phyloP scores from a whole-genome alignment of 495 filamentous ascomycete species.

The Penicillium coprophilum region DNA sequence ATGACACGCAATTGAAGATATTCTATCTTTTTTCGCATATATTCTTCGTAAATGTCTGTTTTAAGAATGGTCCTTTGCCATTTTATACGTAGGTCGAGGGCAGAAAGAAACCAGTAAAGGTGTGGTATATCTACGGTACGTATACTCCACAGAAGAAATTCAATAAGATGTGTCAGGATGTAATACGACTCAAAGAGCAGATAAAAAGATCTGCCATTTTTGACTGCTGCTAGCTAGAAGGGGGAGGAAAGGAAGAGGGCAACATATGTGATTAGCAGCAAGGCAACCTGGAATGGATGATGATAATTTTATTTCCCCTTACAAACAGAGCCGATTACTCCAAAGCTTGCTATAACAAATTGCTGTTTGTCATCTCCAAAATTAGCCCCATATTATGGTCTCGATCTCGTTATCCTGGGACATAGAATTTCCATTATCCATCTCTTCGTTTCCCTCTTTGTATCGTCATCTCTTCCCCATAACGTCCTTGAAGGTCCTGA shows the following conservation, averaged over 20 bases:
- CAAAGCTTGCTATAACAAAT: neutral
- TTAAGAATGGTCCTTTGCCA: too few relatives aligned
- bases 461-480: slow-evolving; percentile 28
- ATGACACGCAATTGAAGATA: slow-evolving; percentile 4
- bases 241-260: neutral
- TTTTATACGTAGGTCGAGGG: too few relatives aligned
- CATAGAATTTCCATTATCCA: neutral
- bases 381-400: neutral
- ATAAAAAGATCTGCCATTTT: too few relatives aligned
- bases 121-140: too few relatives aligned
- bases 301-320: neutral
- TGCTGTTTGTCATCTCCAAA: neutral
- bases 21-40: neutral
- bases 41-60: too few relatives aligned
- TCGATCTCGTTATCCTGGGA: slow-evolving; percentile 2
- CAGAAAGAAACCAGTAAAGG: too few relatives aligned
- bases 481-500: slow-evolving; percentile 24
- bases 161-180: too few relatives aligned
- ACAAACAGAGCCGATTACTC: neutral
- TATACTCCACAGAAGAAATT: too few relatives aligned
- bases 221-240: too few relatives aligned
- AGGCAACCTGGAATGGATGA: neutral
- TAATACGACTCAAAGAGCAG: too few relatives aligned
- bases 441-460: slow-evolving; percentile 26
- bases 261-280: neutral